phyloP scores from a whole-genome alignment of 306 rosid species.

The Aeschynomene evenia region DNA sequence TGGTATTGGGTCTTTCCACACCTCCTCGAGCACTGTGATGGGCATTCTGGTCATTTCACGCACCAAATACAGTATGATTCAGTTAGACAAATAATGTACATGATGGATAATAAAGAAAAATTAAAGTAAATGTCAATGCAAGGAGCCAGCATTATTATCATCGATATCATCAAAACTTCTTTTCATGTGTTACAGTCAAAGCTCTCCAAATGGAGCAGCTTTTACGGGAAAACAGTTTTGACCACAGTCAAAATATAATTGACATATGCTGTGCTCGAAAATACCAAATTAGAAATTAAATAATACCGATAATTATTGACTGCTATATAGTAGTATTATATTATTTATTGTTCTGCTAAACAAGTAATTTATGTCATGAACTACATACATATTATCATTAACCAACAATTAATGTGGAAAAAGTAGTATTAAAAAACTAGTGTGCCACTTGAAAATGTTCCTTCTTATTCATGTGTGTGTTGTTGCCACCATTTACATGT shows the following conservation, averaged over 20 bases:
- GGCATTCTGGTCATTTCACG: slow-evolving; percentile 42
- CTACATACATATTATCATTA: not conserved
- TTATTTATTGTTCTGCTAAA: not conserved
- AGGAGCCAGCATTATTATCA: not conserved
- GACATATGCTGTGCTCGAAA: not conserved
- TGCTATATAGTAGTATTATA: no score
- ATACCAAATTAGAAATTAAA: not conserved
- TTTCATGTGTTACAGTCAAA: slow-evolving; percentile 11
- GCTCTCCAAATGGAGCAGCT: not conserved
- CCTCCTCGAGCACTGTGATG: slow-evolving; percentile 43
- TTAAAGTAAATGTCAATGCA: no score
- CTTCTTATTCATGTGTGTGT: not conserved
- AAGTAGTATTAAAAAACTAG: not conserved
- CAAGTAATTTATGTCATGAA: not conserved
- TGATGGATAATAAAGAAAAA: no score
- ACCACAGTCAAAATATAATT: slow-evolving; percentile 26
- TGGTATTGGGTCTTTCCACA: slow-evolving; percentile 40
- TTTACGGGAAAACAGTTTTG: not conserved
- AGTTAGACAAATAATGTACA: no score
- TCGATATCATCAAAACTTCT: slow-evolving; percentile 10
- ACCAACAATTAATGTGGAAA: not conserved
- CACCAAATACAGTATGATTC: not conserved
- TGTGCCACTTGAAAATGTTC: not conserved
- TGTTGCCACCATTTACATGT: not conserved
- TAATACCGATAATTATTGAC: no score